Conservation (phyloP, 352 stramenopile genomes). For the Blastocystis sp. region DNA sequence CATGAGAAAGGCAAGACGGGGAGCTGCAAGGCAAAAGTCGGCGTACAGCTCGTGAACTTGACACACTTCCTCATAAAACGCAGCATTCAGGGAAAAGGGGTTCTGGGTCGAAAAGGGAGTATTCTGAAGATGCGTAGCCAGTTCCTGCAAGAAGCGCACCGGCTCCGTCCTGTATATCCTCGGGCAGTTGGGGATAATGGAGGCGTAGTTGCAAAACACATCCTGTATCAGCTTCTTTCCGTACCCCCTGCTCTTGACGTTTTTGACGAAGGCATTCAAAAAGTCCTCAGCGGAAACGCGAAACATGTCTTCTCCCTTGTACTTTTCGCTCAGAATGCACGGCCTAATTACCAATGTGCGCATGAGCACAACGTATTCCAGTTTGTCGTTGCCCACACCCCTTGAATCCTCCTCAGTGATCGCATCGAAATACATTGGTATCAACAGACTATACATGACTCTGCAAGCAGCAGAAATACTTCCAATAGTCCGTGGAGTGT, state of each 20-base stretch:
- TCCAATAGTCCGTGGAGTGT: constrained; percentile 30
- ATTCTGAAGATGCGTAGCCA: not conserved
- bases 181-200: constrained; percentile 8
- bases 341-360: constrained; percentile 7
- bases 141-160: not conserved
- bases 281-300: not conserved
- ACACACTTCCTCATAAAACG: not conserved
- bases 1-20: constrained; percentile 37
- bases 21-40: constrained; percentile 21
- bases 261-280: not conserved
- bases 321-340: constrained; percentile 3
- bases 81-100: not conserved
- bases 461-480: not conserved
- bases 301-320: not conserved
- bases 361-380: constrained; percentile 28
- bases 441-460: not conserved
- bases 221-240: not conserved
- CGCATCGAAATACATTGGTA: constrained; percentile 5
- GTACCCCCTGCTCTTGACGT: not conserved
- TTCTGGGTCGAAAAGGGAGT: not conserved
- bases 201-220: constrained; percentile 15
- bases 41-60: constrained; percentile 18
- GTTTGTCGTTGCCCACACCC: not conserved
- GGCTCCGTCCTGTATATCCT: not conserved
- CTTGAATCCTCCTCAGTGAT: not conserved